Conservation (phyloP, 2,329 filamentous ascomycete species). For the Ophiocordyceps camponoti-saundersi region DNA sequence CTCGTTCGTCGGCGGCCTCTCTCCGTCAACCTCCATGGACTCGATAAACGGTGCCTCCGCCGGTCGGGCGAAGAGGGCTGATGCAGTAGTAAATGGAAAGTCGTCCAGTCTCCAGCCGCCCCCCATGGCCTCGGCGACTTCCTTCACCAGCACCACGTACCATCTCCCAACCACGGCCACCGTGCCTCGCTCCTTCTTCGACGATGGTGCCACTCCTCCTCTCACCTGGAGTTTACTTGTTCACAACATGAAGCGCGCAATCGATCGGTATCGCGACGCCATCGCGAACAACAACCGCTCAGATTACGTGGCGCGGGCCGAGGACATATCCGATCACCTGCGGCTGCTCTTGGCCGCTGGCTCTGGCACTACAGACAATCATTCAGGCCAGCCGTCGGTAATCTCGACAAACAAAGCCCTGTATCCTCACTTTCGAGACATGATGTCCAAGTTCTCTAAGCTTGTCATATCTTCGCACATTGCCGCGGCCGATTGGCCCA, state of each 20-base stretch:
- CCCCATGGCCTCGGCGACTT: conserved; percentile 40
- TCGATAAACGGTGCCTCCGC: conserved; percentile 61
- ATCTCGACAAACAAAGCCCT: conserved; percentile 96
- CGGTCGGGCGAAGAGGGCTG: conserved; percentile 36
- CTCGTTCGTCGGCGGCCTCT: conserved; percentile 55
- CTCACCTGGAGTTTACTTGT: conserved; percentile 83
- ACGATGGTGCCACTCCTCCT: conserved; percentile 64
- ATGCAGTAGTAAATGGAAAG: conserved; percentile 29
- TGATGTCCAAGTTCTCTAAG: conserved; percentile 99
- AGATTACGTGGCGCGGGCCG: conserved; percentile 85
- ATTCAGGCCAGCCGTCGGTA: conserved; percentile 97
- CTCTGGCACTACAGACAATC: conserved; percentile 94
- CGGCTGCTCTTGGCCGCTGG: conserved; percentile 86
- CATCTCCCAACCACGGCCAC: conserved; percentile 39
- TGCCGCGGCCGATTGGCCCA: conserved; percentile 88
- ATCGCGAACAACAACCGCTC: conserved; percentile 68
- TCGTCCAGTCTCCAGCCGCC: conserved; percentile 23
- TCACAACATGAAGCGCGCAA: conserved; percentile 79
- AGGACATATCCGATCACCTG: conserved; percentile 94
- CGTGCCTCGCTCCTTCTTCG: conserved; percentile 73
- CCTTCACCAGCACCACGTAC: conserved; percentile 42
- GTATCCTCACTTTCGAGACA: conserved; percentile 93
- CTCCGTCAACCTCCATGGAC: conserved; percentile 80
- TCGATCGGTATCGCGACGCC: conserved; percentile 82
- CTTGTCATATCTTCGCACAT: conserved; percentile 95